Percentiles rank a stretch among this genome's conserved stretches.
These are phyloP conservation scores for Rhynchospora breviuscula DNA, from an alignment of 176 grass and related monocot species.

Conservation along the genomic window DNA sequence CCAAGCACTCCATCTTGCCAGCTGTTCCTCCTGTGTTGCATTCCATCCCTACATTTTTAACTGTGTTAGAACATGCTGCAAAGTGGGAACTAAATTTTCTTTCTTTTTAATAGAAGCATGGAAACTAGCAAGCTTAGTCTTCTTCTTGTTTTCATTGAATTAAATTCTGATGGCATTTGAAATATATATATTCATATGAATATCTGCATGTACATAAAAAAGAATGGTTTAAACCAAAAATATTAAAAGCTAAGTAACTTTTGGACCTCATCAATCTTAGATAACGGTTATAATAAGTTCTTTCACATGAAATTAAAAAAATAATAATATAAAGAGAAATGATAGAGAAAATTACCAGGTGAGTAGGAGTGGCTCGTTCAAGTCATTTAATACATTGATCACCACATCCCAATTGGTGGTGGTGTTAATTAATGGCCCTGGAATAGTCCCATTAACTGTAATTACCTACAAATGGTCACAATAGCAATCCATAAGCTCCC, in stretches of 20 bases:
- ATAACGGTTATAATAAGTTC: not conserved
- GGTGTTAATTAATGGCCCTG: conserved; percentile 66
- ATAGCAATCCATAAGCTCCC: not conserved
- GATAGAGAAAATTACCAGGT: conserved; percentile 49
- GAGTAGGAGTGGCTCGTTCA: conserved; percentile 77
- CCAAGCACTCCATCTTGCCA: conserved; percentile 93
- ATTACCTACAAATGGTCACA: conserved; percentile 41
- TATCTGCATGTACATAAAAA: not conserved
- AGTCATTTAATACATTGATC: conserved; percentile 79
- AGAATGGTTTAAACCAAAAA: not conserved
- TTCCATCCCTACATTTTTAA: conserved; percentile 57
- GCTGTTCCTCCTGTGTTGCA: conserved; percentile 80
- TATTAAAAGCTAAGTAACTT: not conserved
- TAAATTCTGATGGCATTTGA: not conserved
- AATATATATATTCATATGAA: not conserved
- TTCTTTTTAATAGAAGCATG: not conserved
- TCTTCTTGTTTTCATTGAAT: not conserved
- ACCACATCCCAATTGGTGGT: conserved; percentile 75
- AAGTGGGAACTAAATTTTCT: not conserved
- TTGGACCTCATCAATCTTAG: not conserved
- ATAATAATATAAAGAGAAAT: not conserved
- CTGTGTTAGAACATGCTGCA: not conserved
- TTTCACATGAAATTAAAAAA: not conserved
- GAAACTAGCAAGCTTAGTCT: not conserved
- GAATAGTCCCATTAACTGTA: conserved; percentile 62